Evolutionary conservation across 768 basidiomycete species (phyloP).

Genomic region (Leucosporidium creatinivorum): DNA sequence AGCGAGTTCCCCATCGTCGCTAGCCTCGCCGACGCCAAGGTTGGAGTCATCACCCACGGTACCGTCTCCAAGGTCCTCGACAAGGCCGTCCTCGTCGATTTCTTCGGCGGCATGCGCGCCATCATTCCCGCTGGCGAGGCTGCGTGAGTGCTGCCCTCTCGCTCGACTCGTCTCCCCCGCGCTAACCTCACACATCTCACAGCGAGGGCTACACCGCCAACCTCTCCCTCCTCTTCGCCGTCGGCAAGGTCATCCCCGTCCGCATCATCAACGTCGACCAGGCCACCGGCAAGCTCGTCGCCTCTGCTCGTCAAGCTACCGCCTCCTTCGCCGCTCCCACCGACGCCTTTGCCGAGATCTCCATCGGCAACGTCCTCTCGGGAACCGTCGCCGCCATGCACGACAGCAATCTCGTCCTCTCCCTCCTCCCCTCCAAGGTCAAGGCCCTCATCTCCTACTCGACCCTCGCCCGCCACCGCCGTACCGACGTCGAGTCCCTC

Average conservation of each 20-base stretch:
- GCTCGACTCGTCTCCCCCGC: not conserved
- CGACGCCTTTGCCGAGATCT: slow-evolving; percentile 56
- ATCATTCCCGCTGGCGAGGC: slow-evolving; percentile 72
- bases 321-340: slow-evolving; percentile 48
- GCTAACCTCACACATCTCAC: not conserved
- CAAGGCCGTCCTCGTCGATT: slow-evolving; percentile 74
- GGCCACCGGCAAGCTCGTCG: slow-evolving; percentile 60
- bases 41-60: slow-evolving; percentile 67
- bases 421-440: slow-evolving; percentile 47
- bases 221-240: slow-evolving; percentile 54
- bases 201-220: slow-evolving; percentile 57
- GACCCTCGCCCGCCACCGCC: slow-evolving; percentile 73
- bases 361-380: slow-evolving; percentile 46
- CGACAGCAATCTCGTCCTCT: slow-evolving; percentile 70
- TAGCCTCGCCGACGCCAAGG: slow-evolving; percentile 57
- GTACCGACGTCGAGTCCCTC: slow-evolving; percentile 59
- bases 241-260: slow-evolving; percentile 78
- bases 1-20: slow-evolving; percentile 66
- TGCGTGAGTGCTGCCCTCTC: slow-evolving; percentile 48
- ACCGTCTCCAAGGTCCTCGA: slow-evolving; percentile 76
- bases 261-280: slow-evolving; percentile 61
- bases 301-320: slow-evolving; percentile 74
- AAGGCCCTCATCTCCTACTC: slow-evolving; percentile 79
- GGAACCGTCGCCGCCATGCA: slow-evolving; percentile 74
- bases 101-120: slow-evolving; percentile 82